Base-by-base conservation (phyloP, 768 basidiomycete species). In the Chalciporus piperatus region DNA sequence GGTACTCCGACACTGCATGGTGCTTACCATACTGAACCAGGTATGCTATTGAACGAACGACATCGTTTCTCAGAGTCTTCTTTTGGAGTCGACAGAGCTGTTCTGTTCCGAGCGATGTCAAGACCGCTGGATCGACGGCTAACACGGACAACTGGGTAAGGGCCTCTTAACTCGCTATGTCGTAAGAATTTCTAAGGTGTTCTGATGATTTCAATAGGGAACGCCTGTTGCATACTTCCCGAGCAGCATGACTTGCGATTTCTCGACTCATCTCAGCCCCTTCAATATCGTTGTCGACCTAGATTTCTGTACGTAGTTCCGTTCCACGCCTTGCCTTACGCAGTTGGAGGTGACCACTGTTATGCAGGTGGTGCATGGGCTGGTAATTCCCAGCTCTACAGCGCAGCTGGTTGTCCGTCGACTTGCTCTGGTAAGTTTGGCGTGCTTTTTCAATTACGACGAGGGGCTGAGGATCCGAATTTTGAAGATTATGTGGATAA, bases 261-360 rank as follows among this genome's bases (percentile, higher is more conserved):
- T 91, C 41, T 54, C 71, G 42, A 68, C 72, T 43, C 70, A 82
- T 50, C 82, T 89, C 57, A 70, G 75, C 10, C 54, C 72, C 1
- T 78, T 87, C 60, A 82, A 80, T 54, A 87, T 87, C 50, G 71
- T 87, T 54, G 83, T 89, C 58, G 82, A 89, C 57, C 59, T 66
- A 10, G 61, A 62, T 35, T 66, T 66, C 41, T 68, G 64, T 66
- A 20, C 7, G 66, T 53, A 25, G 11, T 25, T 10, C 35, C 35
- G 35, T 17, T 12, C 33, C 9, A 49, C 9, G 8, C 10, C 16
- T 37, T n/a, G 5, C n/a, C 14, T 2, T 16, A 6, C 14, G 12
- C 14, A 14, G 6, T 5, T n/a, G 35, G 14, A 37, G 5, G 16
- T 37, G 35, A 37, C 33, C 8, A n/a, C 35, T 19, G 16, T 5